These are phyloP conservation scores for Bruguiera parviflora DNA, from an alignment of 345 rosid species.

Conservation along the genomic window DNA sequence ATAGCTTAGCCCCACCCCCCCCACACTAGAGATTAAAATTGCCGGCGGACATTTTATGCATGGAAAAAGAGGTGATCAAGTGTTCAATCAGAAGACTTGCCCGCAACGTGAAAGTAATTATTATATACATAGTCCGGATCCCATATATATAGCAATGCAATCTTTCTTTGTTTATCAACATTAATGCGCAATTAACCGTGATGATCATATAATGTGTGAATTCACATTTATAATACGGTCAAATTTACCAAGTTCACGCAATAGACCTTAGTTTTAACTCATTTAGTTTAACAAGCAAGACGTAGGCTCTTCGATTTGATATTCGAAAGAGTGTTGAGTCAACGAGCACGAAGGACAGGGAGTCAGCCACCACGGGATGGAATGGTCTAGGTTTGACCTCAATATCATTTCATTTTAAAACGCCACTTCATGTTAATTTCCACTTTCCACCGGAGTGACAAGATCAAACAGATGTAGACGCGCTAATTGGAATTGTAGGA, in stretches of 20 bases:
- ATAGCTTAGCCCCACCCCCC: slow-evolving; percentile 12
- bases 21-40: not conserved
- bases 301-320: not conserved
- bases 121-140: not conserved
- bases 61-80: slow-evolving; percentile 5
- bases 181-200: too few species aligned
- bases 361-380: slow-evolving; percentile 23
- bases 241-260: too few species aligned
- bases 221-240: too few species aligned
- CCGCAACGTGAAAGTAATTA: not conserved
- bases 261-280: not conserved
- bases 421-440: too few species aligned
- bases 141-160: not conserved
- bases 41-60: not conserved
- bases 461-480: too few species aligned
- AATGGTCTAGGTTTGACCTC: too few species aligned
- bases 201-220: not conserved
- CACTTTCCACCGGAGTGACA: too few species aligned
- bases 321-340: slow-evolving; percentile 7
- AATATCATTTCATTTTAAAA: too few species aligned
- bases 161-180: not conserved
- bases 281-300: not conserved
- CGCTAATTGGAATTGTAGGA: too few species aligned
- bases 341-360: slow-evolving; percentile 10
- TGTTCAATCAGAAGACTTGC: slow-evolving; percentile 23